Evolutionary conservation across 1,284 basidiomycete species (phyloP).

Genomic region (Trametes polyzona): DNA sequence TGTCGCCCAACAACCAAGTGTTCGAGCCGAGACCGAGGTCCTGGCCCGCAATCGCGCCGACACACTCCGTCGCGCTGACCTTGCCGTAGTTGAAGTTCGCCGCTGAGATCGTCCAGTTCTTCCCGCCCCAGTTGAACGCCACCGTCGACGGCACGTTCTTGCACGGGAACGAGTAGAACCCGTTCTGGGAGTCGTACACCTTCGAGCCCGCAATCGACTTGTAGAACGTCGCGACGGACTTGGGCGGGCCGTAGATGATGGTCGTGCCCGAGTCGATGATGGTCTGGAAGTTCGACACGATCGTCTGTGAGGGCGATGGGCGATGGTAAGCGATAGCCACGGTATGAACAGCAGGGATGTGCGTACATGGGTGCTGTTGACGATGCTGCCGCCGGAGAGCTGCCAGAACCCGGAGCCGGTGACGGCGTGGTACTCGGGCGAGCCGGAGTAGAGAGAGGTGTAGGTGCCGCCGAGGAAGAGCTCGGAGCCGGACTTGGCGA

Average conservation of each 20-base stretch:
- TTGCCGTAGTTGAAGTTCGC: conserved; percentile 32
- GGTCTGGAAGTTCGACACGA: conserved; percentile 20
- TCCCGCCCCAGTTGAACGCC: conserved; percentile 45
- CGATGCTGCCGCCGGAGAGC: conserved; percentile 18
- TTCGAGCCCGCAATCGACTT: conserved; percentile 41
- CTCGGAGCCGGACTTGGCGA: too few relatives aligned
- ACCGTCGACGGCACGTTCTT: conserved; percentile 37
- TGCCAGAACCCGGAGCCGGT: conserved; percentile 29
- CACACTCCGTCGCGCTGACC: conserved; percentile 25
- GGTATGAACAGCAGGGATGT: too few relatives aligned
- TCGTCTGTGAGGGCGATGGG: too few relatives aligned
- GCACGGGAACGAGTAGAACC: conserved; percentile 48
- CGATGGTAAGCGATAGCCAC: too few relatives aligned
- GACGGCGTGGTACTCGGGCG: conserved; percentile 41
- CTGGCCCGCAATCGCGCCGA: conserved; percentile 32
- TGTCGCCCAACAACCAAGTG: conserved; percentile 35
- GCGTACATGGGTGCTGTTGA: too few relatives aligned
- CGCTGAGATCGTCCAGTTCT: conserved; percentile 40
- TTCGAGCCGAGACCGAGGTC: conserved; percentile 27
- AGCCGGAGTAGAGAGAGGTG: conserved; percentile 37
- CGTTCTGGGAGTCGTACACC: conserved; percentile 27
- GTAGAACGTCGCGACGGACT: conserved; percentile 48
- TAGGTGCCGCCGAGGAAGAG: conserved; percentile 53
- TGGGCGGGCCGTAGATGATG: conserved; percentile 50
- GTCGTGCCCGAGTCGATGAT: conserved; percentile 42